These are phyloP conservation scores for Stachybotrys echinatus DNA, from an alignment of 2,329 filamentous ascomycete species.

Conservation along the genomic window DNA sequence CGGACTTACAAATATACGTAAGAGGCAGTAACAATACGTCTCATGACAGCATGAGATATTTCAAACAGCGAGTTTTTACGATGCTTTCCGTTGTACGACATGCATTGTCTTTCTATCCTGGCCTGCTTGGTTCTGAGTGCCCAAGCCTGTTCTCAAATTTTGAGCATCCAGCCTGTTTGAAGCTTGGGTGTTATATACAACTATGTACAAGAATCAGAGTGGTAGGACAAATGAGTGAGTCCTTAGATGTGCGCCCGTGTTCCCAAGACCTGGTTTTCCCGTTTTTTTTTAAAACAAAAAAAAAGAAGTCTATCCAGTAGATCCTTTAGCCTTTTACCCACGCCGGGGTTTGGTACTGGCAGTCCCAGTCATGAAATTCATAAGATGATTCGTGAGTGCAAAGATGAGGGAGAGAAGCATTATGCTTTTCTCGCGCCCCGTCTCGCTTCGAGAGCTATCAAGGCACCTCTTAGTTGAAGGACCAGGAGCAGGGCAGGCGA, in stretches of 20 bases:
- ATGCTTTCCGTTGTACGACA: too few species aligned
- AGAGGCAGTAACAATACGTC: neutral
- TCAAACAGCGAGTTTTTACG: too few species aligned
- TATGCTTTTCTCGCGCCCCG: neutral
- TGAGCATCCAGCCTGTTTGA: too few species aligned
- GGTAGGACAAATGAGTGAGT: neutral
- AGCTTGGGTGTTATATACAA: too few species aligned
- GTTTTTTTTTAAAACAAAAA: too few species aligned
- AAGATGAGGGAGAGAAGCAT: neutral
- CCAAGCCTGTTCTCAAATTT: too few species aligned
- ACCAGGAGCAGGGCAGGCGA: constrained; percentile 38
- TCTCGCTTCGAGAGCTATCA: neutral
- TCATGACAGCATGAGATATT: neutral
- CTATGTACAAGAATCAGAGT: neutral
- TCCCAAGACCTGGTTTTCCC: neutral
- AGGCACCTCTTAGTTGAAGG: constrained; percentile 30
- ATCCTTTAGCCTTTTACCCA: neutral
- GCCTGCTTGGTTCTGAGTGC: too few species aligned
- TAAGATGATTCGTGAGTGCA: neutral
- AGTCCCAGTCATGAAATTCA: neutral
- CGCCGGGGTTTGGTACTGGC: neutral
- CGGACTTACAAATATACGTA: too few species aligned
- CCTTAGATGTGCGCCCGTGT: neutral
- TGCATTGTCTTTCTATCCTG: too few species aligned
- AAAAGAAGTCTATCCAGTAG: neutral